Conservation (phyloP, 805 yeast genomes). For the Alloascoidea africana region DNA sequence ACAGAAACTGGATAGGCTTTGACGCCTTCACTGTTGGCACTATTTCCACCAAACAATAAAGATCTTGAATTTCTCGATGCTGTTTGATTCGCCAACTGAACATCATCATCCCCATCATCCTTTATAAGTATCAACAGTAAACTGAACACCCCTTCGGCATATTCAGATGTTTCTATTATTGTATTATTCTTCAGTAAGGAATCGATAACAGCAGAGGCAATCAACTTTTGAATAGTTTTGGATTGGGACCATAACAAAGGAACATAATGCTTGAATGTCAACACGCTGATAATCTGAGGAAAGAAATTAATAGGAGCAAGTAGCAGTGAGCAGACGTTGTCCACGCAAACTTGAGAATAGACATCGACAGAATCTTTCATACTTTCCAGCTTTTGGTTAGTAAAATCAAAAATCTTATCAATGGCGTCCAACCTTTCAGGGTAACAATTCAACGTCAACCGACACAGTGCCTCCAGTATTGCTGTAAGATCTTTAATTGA, state of each 20-base stretch:
- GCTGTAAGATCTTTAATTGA: conserved; percentile 49
- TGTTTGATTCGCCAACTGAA: conserved; percentile 35
- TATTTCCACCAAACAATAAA: conserved; percentile 4
- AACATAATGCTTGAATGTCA: conserved; percentile 30
- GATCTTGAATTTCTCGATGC: conserved; percentile 5
- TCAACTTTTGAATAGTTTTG: conserved; percentile 32
- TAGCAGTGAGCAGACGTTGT: conserved; percentile 17
- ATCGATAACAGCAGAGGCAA: conserved; percentile 48
- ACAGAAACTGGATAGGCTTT: not conserved
- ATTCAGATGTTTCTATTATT: conserved; percentile 26
- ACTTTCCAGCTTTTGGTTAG: conserved; percentile 20
- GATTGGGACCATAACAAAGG: conserved; percentile 41
- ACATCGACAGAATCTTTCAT: conserved; percentile 9
- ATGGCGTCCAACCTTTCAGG: conserved; percentile 45
- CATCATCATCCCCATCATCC: conserved; percentile 16
- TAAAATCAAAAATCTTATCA: conserved; percentile 44
- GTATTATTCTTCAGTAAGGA: conserved; percentile 29
- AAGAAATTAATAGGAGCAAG: conserved; percentile 17
- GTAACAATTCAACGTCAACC: conserved; percentile 50
- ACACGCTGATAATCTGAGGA: conserved; percentile 16
- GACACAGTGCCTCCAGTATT: conserved; percentile 50
- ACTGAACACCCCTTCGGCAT: conserved; percentile 44
- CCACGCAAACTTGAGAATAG: conserved; percentile 13
- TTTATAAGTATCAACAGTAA: conserved; percentile 40
- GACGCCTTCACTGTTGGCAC: conserved; percentile 9